phyloP scores from a whole-genome alignment of 306 rosid genomes.

The Prosopis cineraria region DNA sequence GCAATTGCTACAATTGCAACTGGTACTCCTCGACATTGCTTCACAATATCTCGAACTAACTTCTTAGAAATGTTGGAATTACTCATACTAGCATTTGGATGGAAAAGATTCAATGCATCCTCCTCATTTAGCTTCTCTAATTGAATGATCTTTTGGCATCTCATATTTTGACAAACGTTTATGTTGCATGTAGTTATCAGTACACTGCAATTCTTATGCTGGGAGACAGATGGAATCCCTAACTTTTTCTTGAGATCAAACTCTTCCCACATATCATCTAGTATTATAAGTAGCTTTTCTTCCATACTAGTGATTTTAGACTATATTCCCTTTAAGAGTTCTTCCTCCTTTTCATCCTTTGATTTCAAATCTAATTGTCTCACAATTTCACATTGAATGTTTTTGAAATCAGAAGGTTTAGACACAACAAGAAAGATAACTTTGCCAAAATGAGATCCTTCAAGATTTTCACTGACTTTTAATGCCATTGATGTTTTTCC shows the following conservation, averaged over 20 bases:
- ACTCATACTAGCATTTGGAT: background rate
- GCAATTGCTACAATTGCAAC: background rate
- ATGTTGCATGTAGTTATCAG: constrained; percentile 5
- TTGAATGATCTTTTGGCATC: background rate
- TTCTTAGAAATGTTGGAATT: background rate
- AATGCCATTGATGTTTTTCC: background rate
- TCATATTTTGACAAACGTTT: background rate
- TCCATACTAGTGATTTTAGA: background rate
- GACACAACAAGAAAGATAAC: constrained; percentile 17
- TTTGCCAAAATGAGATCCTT: constrained; percentile 12
- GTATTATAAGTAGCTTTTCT: constrained; percentile 17
- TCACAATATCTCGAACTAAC: background rate
- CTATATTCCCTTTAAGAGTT: background rate
- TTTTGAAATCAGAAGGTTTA: background rate
- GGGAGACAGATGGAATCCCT: constrained; percentile 13
- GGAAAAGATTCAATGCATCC: constrained; percentile 25
- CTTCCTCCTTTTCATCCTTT: background rate
- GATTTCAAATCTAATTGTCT: fast-evolving
- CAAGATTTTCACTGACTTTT: background rate
- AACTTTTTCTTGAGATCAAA: background rate
- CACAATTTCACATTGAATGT: constrained; percentile 21
- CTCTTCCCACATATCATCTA: constrained; percentile 31
- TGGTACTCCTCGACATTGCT: constrained; percentile 33
- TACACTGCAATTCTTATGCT: background rate
- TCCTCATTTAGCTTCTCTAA: background rate